Conservation (phyloP, 2,329 filamentous ascomycete genomes). For the Xylaria sp. region DNA sequence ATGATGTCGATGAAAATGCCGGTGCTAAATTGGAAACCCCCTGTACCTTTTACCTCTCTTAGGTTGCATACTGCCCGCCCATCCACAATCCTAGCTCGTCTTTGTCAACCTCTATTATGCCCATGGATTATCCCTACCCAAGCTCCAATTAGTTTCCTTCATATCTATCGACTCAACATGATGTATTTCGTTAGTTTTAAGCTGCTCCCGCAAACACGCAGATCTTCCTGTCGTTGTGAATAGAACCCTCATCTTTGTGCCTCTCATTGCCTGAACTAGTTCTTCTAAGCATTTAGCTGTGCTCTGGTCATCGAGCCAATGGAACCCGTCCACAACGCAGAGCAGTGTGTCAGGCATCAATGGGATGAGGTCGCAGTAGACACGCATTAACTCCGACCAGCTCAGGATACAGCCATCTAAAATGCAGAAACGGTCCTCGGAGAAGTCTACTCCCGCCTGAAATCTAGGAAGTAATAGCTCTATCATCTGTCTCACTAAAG, state of each 20-base stretch:
- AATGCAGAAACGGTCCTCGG: conserved; percentile 12
- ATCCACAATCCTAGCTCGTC: no score
- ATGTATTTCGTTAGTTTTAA: conserved; percentile 15
- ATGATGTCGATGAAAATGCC: no score
- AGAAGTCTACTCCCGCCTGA: conserved; percentile 17
- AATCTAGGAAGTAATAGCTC: conserved; percentile 28
- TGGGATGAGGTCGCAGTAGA: conserved; percentile 28
- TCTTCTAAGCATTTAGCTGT: conserved; percentile 29
- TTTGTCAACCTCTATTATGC: neutral
- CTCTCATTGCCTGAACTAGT: conserved; percentile 25
- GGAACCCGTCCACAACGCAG: conserved; percentile 32
- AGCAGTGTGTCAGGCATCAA: conserved; percentile 32
- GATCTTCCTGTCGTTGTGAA: conserved; percentile 34
- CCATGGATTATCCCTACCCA: neutral
- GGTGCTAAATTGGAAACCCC: no score
- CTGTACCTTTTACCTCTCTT: no score
- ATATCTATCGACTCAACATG: conserved; percentile 14
- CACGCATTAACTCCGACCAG: conserved; percentile 29
- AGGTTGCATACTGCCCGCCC: no score
- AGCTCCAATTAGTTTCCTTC: conserved; percentile 11
- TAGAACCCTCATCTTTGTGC: conserved; percentile 29
- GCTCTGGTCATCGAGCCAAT: conserved; percentile 33
- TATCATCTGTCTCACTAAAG: conserved; percentile 32
- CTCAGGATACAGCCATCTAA: conserved; percentile 32
- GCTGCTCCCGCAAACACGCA: conserved; percentile 25